Evolutionary conservation across 768 basidiomycete genomes (phyloP).

Genomic region (Pleurotus tuber-regium): DNA sequence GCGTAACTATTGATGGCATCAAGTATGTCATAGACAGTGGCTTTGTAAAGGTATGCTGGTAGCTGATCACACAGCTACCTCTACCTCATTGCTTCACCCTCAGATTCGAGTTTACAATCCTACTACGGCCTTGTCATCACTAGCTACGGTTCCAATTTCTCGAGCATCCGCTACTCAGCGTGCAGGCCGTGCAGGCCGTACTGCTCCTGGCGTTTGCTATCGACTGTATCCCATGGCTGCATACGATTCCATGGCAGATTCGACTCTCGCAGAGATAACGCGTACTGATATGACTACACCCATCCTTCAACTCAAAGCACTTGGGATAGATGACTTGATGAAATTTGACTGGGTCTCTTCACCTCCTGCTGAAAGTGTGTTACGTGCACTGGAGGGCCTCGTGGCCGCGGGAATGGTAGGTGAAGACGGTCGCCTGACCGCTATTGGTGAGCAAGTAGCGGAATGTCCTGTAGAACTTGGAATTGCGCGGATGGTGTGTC

Average conservation of each 20-base stretch:
- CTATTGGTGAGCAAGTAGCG: conserved; percentile 81
- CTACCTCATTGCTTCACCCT: neutral
- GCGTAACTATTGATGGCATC: conserved; percentile 95
- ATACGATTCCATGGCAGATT: conserved; percentile 58
- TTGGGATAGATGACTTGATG: conserved; percentile 94
- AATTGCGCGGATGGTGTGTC: conserved; percentile 84
- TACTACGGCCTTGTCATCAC: conserved; percentile 76
- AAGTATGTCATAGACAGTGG: conserved; percentile 93
- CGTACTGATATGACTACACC: conserved; percentile 90
- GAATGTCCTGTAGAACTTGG: conserved; percentile 94
- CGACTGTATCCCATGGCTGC: conserved; percentile 76
- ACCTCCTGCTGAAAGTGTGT: conserved; percentile 82
- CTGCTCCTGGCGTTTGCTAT: conserved; percentile 89
- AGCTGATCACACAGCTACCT: neutral
- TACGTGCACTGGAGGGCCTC: conserved; percentile 84
- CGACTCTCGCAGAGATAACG: conserved; percentile 87
- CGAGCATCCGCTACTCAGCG: conserved; percentile 89
- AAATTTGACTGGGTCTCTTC: conserved; percentile 94
- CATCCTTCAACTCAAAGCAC: conserved; percentile 89
- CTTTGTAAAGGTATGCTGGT: conserved; percentile 77
- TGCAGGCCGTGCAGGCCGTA: conserved; percentile 93
- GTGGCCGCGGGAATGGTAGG: conserved; percentile 81
- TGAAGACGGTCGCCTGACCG: conserved; percentile 73
- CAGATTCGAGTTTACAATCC: conserved; percentile 93
- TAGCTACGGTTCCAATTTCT: conserved; percentile 82